Conservation (phyloP, 2,329 filamentous ascomycete species). For the Diaporthe sp. region DNA sequence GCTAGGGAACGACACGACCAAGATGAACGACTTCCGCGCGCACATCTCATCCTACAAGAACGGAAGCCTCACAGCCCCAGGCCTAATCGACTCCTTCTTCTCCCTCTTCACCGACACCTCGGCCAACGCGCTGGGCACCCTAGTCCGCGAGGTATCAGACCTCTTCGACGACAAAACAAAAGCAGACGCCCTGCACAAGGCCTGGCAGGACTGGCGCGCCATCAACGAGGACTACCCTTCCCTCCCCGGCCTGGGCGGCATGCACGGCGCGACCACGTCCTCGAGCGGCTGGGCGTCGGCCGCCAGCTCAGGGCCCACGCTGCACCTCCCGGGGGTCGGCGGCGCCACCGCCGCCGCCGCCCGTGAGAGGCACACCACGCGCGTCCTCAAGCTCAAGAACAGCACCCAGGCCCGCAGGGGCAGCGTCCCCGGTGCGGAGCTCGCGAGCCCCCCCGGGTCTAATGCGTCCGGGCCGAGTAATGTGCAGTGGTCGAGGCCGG, state of each 20-base stretch:
- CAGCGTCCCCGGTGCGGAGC: constrained; percentile 42
- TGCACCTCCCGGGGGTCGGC: constrained; percentile 49
- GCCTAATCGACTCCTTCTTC: constrained; percentile 89
- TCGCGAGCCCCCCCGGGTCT: constrained; percentile 24
- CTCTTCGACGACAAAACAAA: constrained; percentile 88
- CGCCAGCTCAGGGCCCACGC: constrained; percentile 71
- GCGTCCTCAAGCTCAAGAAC: constrained; percentile 69
- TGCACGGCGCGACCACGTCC: constrained; percentile 69
- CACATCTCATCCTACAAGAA: constrained; percentile 83
- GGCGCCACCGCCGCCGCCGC: constrained; percentile 48
- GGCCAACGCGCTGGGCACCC: constrained; percentile 83
- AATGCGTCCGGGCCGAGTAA: constrained; percentile 15
- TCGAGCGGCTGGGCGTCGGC: constrained; percentile 70
- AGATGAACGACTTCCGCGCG: constrained; percentile 80
- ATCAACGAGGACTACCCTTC: constrained; percentile 97
- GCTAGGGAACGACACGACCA: constrained; percentile 79
- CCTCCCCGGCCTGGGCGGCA: constrained; percentile 78
- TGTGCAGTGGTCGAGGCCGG: constrained; percentile 28
- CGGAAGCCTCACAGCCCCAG: constrained; percentile 74
- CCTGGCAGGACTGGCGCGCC: constrained; percentile 95
- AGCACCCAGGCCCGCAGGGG: constrained; percentile 57
- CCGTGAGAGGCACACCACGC: constrained; percentile 60
- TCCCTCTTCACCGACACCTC: constrained; percentile 83
- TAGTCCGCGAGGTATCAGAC: constrained; percentile 91
- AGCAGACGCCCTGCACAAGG: constrained; percentile 77